Evolutionary conservation across 2,329 filamentous ascomycete genomes (phyloP).

Genomic region (Phaeosphaeria sp.): DNA sequence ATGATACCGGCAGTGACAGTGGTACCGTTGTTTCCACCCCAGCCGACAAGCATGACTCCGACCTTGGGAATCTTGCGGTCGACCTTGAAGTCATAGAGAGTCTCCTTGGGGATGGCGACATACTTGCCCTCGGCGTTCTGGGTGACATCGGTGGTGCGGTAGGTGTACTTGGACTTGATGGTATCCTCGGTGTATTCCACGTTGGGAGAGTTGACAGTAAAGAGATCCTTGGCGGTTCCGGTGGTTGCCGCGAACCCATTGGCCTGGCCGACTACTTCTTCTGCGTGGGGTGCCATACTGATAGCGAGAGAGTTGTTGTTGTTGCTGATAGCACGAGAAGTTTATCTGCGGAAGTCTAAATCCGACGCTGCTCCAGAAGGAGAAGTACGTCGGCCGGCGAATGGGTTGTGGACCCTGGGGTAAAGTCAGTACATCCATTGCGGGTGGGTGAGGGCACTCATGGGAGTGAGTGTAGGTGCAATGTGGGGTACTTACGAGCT

Average conservation of each 20-base stretch:
- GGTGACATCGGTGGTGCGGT: constrained; percentile 88
- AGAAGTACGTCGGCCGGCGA: constrained; percentile 94
- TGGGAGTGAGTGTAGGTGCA: background rate
- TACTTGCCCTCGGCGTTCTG: constrained; percentile 76
- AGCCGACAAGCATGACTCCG: constrained; percentile 96
- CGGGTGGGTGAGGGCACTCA: background rate
- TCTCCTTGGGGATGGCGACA: constrained; percentile 85
- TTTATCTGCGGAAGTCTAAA: constrained; percentile 53
- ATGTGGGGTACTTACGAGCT: constrained; percentile 76
- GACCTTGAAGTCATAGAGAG: constrained; percentile 95
- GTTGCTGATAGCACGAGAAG: constrained; percentile 27
- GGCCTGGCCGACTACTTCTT: constrained; percentile 64
- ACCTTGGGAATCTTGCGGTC: constrained; percentile 91
- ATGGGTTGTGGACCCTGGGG: constrained; percentile 86
- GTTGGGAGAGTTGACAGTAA: constrained; percentile 90
- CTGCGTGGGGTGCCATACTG: constrained; percentile 93
- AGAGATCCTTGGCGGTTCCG: constrained; percentile 66
- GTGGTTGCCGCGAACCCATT: constrained; percentile 57
- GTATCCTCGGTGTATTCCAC: constrained; percentile 87
- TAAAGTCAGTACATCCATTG: constrained; percentile 25
- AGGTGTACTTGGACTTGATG: constrained; percentile 94
- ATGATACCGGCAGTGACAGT: constrained; percentile 97
- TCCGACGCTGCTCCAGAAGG: constrained; percentile 81
- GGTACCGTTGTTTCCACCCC: constrained; percentile 97
- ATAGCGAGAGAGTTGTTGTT: constrained; percentile 33